phyloP scores from a whole-genome alignment of 164 flowering plant genomes.

The Santalum album region DNA sequence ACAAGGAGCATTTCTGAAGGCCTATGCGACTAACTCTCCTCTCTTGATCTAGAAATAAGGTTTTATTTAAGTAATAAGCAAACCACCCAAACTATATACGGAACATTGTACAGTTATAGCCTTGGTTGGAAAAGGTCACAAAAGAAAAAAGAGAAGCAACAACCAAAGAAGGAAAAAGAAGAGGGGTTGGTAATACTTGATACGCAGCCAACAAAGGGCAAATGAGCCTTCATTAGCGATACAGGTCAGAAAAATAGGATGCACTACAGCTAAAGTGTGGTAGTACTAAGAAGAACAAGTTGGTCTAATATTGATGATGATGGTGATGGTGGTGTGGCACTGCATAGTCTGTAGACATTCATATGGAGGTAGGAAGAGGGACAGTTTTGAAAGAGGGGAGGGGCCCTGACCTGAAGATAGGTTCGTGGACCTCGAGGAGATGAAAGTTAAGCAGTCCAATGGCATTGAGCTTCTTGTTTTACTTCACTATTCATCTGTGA shows the following conservation, averaged over 20 bases:
- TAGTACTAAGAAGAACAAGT: too few relatives aligned
- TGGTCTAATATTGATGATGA: too few relatives aligned
- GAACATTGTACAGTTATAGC: too few relatives aligned
- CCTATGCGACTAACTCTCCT: neutral
- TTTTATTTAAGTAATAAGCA: slow-evolving; percentile 2
- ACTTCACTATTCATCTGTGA: too few relatives aligned
- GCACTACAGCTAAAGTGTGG: too few relatives aligned
- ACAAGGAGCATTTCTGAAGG: slow-evolving; percentile 73
- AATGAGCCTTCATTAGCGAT: too few relatives aligned
- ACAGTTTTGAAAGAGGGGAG: slow-evolving; percentile 6
- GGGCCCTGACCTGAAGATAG: neutral
- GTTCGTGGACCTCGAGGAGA: slow-evolving; percentile 1
- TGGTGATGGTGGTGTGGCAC: slow-evolving; percentile 1
- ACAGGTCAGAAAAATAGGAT: too few relatives aligned
- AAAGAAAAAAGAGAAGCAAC: neutral
- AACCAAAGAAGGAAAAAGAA: too few relatives aligned
- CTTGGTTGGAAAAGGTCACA: neutral
- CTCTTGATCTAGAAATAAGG: neutral
- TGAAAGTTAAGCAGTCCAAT: too few relatives aligned
- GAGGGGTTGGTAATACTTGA: too few relatives aligned
- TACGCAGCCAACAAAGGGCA: too few relatives aligned
- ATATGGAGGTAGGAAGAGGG: neutral
- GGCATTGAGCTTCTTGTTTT: too few relatives aligned
- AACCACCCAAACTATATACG: neutral
- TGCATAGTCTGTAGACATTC: slow-evolving; percentile 1